A percentile compares a stretch with the other conserved stretches of the same genome.
Evolutionary conservation across 768 basidiomycete species (phyloP).

Genomic region (Leccinum incarnatum): DNA sequence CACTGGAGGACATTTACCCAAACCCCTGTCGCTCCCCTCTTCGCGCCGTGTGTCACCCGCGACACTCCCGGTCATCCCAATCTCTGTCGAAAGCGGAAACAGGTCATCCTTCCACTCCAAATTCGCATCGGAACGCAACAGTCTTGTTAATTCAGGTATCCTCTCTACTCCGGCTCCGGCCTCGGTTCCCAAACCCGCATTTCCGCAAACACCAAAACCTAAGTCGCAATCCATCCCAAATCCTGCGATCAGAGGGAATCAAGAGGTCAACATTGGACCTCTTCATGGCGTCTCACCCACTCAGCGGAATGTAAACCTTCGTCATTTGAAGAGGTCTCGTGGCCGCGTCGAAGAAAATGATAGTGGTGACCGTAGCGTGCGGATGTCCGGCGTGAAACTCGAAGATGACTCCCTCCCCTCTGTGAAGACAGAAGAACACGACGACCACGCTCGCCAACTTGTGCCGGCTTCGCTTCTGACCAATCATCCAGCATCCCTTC

Average conservation of each 20-base stretch:
- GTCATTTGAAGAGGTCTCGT: conserved; percentile 29
- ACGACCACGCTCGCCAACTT: conserved; percentile 4
- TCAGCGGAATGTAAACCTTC: conserved; percentile 30
- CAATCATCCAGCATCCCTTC: conserved; percentile 7
- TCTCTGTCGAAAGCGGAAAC: conserved; percentile 13
- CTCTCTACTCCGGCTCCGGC: background rate
- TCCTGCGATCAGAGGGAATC: background rate
- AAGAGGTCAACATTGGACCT: conserved; percentile 25
- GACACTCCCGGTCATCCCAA: conserved; percentile 6
- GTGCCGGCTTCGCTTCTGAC: background rate
- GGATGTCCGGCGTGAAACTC: conserved; percentile 15
- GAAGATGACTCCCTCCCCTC: conserved; percentile 11
- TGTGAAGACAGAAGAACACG: conserved; percentile 19
- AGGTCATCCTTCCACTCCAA: conserved; percentile 7
- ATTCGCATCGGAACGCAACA: conserved; percentile 17
- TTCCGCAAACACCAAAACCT: conserved; percentile 22
- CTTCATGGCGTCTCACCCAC: conserved; percentile 21
- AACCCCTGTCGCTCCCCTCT: background rate
- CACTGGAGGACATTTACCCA: background rate
- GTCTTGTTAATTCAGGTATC: background rate
- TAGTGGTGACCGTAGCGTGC: conserved; percentile 29
- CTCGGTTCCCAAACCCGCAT: conserved; percentile 7
- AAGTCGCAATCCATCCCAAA: conserved; percentile 27
- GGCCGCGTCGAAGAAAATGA: conserved; percentile 26
- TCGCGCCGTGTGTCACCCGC: background rate